These are phyloP conservation scores for Talaromyces borbonicus DNA, from an alignment of 495 filamentous ascomycete species.

Conservation along the genomic window DNA sequence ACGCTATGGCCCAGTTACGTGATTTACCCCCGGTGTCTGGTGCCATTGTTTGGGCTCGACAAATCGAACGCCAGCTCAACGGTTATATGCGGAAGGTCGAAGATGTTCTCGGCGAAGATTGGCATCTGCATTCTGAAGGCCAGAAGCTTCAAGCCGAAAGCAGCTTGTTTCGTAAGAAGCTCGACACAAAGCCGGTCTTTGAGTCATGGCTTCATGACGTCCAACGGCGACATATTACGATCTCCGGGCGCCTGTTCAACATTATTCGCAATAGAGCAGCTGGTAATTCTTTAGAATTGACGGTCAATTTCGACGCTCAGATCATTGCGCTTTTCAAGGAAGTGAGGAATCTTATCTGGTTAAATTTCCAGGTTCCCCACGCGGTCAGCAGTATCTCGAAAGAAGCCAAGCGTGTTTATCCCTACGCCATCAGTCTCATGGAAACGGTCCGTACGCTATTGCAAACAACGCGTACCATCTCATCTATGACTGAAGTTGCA, in stretches of 20 bases:
- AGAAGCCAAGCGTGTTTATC: constrained; percentile 94
- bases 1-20: constrained; percentile 92
- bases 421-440: constrained; percentile 95
- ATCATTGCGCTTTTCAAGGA: constrained; percentile 98
- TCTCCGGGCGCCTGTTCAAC: constrained; percentile 82
- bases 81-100: constrained; percentile 97
- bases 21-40: constrained; percentile 93
- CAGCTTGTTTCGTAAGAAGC: constrained; percentile 85
- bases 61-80: constrained; percentile 91
- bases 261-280: constrained; percentile 78
- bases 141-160: constrained; percentile 87
- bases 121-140: constrained; percentile 87
- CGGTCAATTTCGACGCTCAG: constrained; percentile 93
- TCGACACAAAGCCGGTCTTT: constrained; percentile 87
- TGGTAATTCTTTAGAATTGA: constrained; percentile 75
- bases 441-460: constrained; percentile 85
- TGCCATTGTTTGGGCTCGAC: constrained; percentile 91
- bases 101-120: constrained; percentile 85
- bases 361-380: constrained; percentile 86
- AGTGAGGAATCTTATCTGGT: constrained; percentile 91
- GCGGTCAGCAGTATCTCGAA: constrained; percentile 90
- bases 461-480: constrained; percentile 75
- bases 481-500: constrained; percentile 72
- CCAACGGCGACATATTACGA: constrained; percentile 72
- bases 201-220: constrained; percentile 93